A percentile compares a stretch with the other conserved stretches of the same genome.
phyloP scores from a whole-genome alignment of 2,329 filamentous ascomycete species.

The Emergomyces africanus region DNA sequence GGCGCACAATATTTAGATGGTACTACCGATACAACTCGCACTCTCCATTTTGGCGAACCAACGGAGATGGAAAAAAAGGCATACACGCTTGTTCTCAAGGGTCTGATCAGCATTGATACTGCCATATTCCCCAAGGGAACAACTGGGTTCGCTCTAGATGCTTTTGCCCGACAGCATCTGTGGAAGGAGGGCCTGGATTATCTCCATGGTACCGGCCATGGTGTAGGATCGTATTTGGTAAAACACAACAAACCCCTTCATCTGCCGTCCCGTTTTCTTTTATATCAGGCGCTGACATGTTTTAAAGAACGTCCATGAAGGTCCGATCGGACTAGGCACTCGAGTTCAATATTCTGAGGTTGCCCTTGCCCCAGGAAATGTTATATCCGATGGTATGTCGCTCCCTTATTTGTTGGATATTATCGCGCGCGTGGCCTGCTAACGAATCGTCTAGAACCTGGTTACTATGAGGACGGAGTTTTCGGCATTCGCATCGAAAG shows the following conservation, averaged over 20 bases:
- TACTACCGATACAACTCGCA: constrained; percentile 91
- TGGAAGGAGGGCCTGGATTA: constrained; percentile 94
- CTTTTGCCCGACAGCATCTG: constrained; percentile 75
- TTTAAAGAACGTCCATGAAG: constrained; percentile 75
- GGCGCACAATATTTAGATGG: constrained; percentile 94
- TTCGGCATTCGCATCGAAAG: constrained; percentile 95
- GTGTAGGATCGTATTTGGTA: constrained; percentile 75
- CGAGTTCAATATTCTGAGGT: constrained; percentile 86
- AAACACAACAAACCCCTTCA: constrained; percentile 1
- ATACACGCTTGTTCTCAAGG: constrained; percentile 90
- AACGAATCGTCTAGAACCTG: constrained; percentile 51
- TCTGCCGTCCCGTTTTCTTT: not conserved
- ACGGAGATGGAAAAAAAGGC: constrained; percentile 73
- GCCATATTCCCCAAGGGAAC: constrained; percentile 91
- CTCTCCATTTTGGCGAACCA: constrained; percentile 79
- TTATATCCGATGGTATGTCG: constrained; percentile 62
- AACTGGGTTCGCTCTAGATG: constrained; percentile 82
- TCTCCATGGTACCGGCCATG: constrained; percentile 90
- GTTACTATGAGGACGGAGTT: constrained; percentile 90
- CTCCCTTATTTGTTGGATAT: not conserved
- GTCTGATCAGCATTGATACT: constrained; percentile 76
- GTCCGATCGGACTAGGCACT: constrained; percentile 90
- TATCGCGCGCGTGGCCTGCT: constrained; percentile 3
- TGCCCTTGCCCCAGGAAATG: constrained; percentile 77
- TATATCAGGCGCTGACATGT: constrained; percentile 10